Percentiles rank a stretch among this genome's conserved stretches.
phyloP scores from a whole-genome alignment of 345 rosid species.

The Eucalyptus globulus region DNA sequence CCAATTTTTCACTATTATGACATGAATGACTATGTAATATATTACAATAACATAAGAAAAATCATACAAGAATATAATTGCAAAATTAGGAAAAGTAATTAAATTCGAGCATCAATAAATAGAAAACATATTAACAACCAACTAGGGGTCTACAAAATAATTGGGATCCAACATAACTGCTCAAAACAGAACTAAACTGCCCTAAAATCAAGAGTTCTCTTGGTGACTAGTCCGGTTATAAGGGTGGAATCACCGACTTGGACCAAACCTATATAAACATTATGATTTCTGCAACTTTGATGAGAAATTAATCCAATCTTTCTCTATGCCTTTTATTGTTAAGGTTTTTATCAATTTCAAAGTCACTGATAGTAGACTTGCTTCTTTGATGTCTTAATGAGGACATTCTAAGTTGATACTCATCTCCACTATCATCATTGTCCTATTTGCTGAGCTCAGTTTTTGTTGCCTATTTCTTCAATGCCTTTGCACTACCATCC shows the following conservation, averaged over 20 bases:
- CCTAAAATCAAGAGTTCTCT: accelerated
- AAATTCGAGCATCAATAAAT: neutral
- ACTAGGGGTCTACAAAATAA: too few species aligned
- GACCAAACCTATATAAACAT: too few species aligned
- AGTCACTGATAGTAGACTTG: neutral
- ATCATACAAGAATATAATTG: neutral
- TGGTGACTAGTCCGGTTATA: too few species aligned
- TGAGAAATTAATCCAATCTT: neutral
- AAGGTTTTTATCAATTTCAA: neutral
- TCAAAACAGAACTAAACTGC: accelerated
- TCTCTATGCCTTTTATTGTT: neutral
- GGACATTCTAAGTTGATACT: neutral
- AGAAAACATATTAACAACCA: neutral
- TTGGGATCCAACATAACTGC: accelerated
- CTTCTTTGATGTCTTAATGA: neutral
- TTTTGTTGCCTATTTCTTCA: neutral
- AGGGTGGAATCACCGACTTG: too few species aligned
- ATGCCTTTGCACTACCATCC: neutral
- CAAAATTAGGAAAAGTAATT: neutral
- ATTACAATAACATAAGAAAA: neutral
- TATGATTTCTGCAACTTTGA: neutral
- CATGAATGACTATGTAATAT: neutral
- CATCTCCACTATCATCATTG: neutral
- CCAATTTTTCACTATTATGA: neutral
- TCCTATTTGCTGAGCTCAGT: accelerated